Conservation (phyloP, 2,329 filamentous ascomycete species). For the Diaporthe velutina region DNA sequence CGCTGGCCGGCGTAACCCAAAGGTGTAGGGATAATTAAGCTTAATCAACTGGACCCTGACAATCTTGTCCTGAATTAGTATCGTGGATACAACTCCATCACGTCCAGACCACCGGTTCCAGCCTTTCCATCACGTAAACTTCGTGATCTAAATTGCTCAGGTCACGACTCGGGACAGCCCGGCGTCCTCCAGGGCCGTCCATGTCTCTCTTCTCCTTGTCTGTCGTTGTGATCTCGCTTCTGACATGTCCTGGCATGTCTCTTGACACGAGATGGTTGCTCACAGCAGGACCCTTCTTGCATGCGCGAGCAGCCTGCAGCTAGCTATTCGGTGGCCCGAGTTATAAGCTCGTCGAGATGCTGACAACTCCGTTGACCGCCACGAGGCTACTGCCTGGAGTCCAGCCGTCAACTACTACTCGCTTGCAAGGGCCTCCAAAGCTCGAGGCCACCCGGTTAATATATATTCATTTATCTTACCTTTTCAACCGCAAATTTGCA, state of each 20-base stretch:
- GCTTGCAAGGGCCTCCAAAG: neutral
- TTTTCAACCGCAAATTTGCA: slow-evolving; percentile 59
- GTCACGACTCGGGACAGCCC: slow-evolving; percentile 1
- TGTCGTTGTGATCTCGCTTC: neutral
- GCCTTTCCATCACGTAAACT: slow-evolving; percentile 28
- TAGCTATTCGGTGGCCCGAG: too few relatives aligned
- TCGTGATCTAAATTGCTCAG: slow-evolving; percentile 28
- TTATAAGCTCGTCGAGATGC: neutral
- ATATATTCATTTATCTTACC: slow-evolving; percentile 57
- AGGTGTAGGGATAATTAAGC: slow-evolving; percentile 47
- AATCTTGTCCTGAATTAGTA: slow-evolving; percentile 51
- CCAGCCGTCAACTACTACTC: neutral
- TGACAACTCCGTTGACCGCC: slow-evolving; percentile 4
- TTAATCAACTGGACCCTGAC: slow-evolving; percentile 51
- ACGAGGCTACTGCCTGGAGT: slow-evolving; percentile 13
- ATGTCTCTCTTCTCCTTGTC: neutral
- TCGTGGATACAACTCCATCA: slow-evolving; percentile 39
- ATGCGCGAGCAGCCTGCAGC: neutral
- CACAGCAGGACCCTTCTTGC: neutral
- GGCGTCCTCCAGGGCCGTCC: neutral
- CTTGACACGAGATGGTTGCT: too few relatives aligned
- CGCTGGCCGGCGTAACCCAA: slow-evolving; percentile 20
- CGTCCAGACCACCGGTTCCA: slow-evolving; percentile 25
- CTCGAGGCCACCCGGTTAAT: slow-evolving; percentile 46
- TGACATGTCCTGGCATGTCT: too few relatives aligned